Conservation (phyloP, 495 filamentous ascomycete genomes). For the Penicillium antarcticum region DNA sequence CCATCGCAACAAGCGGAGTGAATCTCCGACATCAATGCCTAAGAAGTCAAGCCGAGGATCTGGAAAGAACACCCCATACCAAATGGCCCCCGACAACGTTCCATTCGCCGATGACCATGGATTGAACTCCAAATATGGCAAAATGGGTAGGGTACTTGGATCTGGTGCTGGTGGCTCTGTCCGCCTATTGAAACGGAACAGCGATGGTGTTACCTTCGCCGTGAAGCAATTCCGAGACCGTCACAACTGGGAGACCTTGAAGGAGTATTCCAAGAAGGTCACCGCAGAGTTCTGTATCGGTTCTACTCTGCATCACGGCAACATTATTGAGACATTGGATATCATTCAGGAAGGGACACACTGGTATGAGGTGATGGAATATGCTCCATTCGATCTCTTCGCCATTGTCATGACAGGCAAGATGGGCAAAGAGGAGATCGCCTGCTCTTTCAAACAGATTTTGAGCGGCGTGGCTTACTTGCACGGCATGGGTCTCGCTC, state of each 20-base stretch:
- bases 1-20: conserved; percentile 61
- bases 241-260: conserved; percentile 89
- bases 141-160: conserved; percentile 88
- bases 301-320: conserved; percentile 94
- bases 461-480: conserved; percentile 95
- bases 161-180: conserved; percentile 96
- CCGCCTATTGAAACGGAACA: conserved; percentile 85
- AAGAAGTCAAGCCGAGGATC: conserved; percentile 44
- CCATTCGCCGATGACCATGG: conserved; percentile 96
- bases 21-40: conserved; percentile 52
- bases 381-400: conserved; percentile 95
- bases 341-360: conserved; percentile 92
- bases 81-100: conserved; percentile 58
- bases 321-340: conserved; percentile 97
- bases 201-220: conserved; percentile 88
- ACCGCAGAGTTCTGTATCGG: conserved; percentile 99
- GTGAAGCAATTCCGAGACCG: conserved; percentile 95
- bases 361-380: conserved; percentile 99
- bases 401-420: conserved; percentile 99
- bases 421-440: conserved; percentile 89
- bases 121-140: conserved; percentile 86
- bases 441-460: conserved; percentile 91
- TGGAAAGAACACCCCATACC: conserved; percentile 55
- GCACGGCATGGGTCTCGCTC: conserved; percentile 92
- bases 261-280: conserved; percentile 97